Evolutionary conservation across 2,329 filamentous ascomycete genomes (phyloP), one percentile per base, ranked within the genome.

Genomic region (Fusarium fujikuroi): DNA sequence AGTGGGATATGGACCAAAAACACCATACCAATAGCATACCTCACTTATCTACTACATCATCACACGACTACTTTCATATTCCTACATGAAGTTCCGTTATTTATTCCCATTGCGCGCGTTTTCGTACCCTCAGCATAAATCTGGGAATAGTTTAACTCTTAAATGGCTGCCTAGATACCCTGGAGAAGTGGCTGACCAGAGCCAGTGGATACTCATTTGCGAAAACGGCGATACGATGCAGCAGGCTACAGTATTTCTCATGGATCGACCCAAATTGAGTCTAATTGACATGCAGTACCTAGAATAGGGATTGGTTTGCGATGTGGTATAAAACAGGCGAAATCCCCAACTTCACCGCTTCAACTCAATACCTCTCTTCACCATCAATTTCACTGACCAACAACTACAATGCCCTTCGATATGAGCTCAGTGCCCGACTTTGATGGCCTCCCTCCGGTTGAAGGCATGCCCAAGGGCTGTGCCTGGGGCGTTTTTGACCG

Each of bases 401-500:
- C 3, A 12, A 14, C 19, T 18, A 42, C 12, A 19, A 74, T 74
- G 57, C 1, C 47, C 16, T 62, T 57, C 16, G 12, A 64, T 15
- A 53, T 56, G 3, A 49, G 5, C 30, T 74, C 71, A 1, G 57
- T 74, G 0, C 71, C 72, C 7, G 57, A 74, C 12, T 74, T 69
- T 23, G 72, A 74, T 46, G 63, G 72, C n/a, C 60, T 74, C 5
- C 54, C 70, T 8, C 9, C 39, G 23, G 83, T 86, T 16, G 69
- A 83, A 21, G 82, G 80, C 30, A 85, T 85, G 81, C 84, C 84
- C 0, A 81, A 85, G 54, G 85, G 86, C 15, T 88, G 85, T 60
- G 84, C 84, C 9, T 89, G 87, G 87, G 87, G 87, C 4, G 15
- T 88, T 7, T 88, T 87, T 62, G 79, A 78, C n/a, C 65, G 59